Percentiles rank a stretch among this genome's conserved stretches.
These are phyloP conservation scores for Plasmodium fragile DNA, from an alignment of 169 alveolate genomes.

Conservation along the genomic window DNA sequence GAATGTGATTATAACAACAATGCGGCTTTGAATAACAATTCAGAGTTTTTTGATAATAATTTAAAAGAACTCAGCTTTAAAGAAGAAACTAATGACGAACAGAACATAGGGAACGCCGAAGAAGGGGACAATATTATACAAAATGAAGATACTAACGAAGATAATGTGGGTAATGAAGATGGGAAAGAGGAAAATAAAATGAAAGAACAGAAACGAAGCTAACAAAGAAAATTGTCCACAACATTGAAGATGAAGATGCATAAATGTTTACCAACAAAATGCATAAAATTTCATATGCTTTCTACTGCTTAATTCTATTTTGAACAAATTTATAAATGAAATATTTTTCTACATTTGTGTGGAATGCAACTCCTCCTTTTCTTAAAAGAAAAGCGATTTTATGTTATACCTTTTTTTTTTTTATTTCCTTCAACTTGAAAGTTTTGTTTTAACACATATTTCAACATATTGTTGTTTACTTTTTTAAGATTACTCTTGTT, in stretches of 20 bases:
- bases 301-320: background rate
- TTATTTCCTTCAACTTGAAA: background rate
- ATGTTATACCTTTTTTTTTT: background rate
- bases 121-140: slow-evolving; percentile 1
- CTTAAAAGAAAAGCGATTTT: background rate
- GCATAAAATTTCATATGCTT: background rate
- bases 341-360: background rate
- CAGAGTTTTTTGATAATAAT: slow-evolving; percentile 51
- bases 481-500: background rate
- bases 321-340: background rate
- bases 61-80: slow-evolving; percentile 46
- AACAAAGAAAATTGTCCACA: background rate
- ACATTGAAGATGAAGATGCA: background rate
- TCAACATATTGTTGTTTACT: background rate
- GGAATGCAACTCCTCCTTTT: slow-evolving; percentile 2
- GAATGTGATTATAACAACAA: slow-evolving; percentile 15
- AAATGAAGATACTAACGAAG: slow-evolving; percentile 23
- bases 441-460: background rate
- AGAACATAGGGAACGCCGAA: slow-evolving; percentile 5
- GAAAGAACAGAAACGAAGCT: background rate
- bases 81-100: slow-evolving; percentile 18
- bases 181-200: slow-evolving; percentile 1
- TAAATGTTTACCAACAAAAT: background rate
- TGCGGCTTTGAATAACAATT: slow-evolving; percentile 20
- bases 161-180: background rate